A percentile compares a stretch with the other conserved stretches of the same genome.
These are phyloP conservation scores for Nymphaea thermarum DNA, from an alignment of 164 flowering plant genomes.

Conservation along the genomic window DNA sequence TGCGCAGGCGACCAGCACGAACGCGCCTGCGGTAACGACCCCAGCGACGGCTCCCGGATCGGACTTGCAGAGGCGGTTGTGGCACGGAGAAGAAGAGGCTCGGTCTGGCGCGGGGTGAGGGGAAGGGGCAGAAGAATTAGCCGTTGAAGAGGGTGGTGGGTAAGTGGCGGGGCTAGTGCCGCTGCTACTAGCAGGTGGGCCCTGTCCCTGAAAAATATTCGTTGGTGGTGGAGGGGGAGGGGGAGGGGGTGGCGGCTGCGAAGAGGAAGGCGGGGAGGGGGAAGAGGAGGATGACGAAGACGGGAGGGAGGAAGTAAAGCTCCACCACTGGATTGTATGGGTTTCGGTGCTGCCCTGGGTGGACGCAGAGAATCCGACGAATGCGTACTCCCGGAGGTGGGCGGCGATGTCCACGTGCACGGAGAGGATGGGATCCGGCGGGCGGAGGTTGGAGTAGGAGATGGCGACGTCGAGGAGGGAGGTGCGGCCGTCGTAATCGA, in stretches of 20 bases:
- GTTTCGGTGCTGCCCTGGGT: conserved; percentile 94
- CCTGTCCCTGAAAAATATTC: conserved; percentile 2
- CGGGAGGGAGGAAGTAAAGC: conserved; percentile 40
- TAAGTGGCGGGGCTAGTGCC: conserved; percentile 2
- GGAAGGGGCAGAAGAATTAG: conserved; percentile 16
- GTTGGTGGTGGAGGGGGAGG: conserved; percentile 16
- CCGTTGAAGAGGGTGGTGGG: conserved; percentile 24
- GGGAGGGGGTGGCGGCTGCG: conserved; percentile 2
- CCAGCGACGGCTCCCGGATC: conserved; percentile 73
- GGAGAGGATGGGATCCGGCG: conserved; percentile 40
- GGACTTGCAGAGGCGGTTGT: conserved; percentile 42
- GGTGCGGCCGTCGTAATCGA: conserved; percentile 50
- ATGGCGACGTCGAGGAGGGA: conserved; percentile 31
- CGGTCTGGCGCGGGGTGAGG: conserved; percentile 3
- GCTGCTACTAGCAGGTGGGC: conserved; percentile 15
- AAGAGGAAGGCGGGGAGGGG: neutral
- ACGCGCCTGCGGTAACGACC: conserved; percentile 71
- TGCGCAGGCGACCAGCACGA: conserved; percentile 37
- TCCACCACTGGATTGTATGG: conserved; percentile 88
- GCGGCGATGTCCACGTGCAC: conserved; percentile 31
- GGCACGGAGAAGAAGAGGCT: conserved; percentile 35
- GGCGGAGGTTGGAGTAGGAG: conserved; percentile 64
- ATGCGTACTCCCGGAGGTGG: conserved; percentile 53
- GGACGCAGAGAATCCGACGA: conserved; percentile 80
- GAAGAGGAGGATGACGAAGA: neutral